Conservation (phyloP, 805 yeast genomes). For the Kodamaea leandrae region DNA sequence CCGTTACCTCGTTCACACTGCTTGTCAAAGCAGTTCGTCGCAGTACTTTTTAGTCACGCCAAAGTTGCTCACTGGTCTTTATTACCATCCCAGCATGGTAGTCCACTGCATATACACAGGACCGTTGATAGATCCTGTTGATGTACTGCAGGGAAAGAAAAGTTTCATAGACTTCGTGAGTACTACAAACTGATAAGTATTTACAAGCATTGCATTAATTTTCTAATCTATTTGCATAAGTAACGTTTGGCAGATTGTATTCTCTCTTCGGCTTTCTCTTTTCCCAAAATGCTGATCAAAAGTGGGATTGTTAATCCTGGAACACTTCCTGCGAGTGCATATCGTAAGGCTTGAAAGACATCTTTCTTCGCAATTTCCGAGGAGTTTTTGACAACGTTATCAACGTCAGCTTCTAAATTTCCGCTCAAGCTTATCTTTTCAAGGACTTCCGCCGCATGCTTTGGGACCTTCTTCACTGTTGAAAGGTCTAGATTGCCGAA, state of each 20-base stretch:
- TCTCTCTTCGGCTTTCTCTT: conserved; percentile 30
- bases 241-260: conserved; percentile 10
- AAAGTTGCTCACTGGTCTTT: conserved; percentile 73
- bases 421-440: conserved; percentile 14
- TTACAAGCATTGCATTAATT: no score
- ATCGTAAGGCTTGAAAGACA: conserved; percentile 59
- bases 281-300: conserved; percentile 55
- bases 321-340: conserved; percentile 64
- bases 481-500: conserved; percentile 39
- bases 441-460: conserved; percentile 17
- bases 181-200: conserved; percentile 1
- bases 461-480: conserved; percentile 11
- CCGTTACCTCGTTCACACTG: conserved; percentile 76
- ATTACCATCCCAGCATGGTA: conserved; percentile 76
- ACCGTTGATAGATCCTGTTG: conserved; percentile 26
- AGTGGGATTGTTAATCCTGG: conserved; percentile 69
- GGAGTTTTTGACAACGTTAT: conserved; percentile 1
- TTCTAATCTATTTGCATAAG: not conserved
- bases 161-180: conserved; percentile 34
- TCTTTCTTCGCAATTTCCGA: conserved; percentile 29
- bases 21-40: conserved; percentile 57
- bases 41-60: conserved; percentile 95
- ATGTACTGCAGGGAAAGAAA: conserved; percentile 10
- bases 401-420: conserved; percentile 15
- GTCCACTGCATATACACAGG: conserved; percentile 59